Evolutionary conservation across 2,329 filamentous ascomycete species (phyloP).

Genomic region (Xylaria sp.): DNA sequence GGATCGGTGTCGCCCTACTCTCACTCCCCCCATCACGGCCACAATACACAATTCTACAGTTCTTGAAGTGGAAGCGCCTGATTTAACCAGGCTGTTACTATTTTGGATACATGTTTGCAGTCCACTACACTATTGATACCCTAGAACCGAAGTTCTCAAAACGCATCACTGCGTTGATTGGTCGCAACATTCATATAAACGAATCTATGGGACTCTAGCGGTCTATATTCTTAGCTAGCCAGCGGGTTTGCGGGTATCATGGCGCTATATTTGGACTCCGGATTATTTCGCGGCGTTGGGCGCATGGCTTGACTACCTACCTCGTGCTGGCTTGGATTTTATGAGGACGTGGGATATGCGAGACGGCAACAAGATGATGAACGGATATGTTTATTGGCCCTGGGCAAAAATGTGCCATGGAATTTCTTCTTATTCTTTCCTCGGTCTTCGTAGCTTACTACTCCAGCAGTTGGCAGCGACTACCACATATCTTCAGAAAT

Average conservation of each 20-base stretch:
- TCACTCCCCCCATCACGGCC: slow-evolving; percentile 55
- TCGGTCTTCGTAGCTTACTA: neutral
- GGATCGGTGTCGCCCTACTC: slow-evolving; percentile 58
- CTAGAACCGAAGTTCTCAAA: slow-evolving; percentile 28
- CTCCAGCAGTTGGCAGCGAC: neutral
- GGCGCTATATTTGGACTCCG: neutral
- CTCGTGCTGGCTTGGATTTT: neutral
- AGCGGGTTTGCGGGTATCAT: neutral
- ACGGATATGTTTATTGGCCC: slow-evolving; percentile 6
- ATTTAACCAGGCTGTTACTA: slow-evolving; percentile 17
- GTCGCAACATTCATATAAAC: neutral
- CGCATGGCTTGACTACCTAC: neutral
- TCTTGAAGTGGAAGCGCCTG: slow-evolving; percentile 28
- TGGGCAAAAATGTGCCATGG: slow-evolving; percentile 1
- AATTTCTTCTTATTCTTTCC: neutral
- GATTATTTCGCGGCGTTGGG: slow-evolving; percentile 5
- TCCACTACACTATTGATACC: slow-evolving; percentile 37
- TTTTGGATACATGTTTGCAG: slow-evolving; percentile 37
- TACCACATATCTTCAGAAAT: neutral
- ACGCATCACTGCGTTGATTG: slow-evolving; percentile 2
- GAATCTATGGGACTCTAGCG: neutral
- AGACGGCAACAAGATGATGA: slow-evolving; percentile 6
- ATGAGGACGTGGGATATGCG: slow-evolving; percentile 16
- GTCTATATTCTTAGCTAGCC: neutral
- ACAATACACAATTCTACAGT: slow-evolving; percentile 52